Evolutionary conservation across 106 monocot genomes (phyloP).

Genomic region (Agapanthus africanus): DNA sequence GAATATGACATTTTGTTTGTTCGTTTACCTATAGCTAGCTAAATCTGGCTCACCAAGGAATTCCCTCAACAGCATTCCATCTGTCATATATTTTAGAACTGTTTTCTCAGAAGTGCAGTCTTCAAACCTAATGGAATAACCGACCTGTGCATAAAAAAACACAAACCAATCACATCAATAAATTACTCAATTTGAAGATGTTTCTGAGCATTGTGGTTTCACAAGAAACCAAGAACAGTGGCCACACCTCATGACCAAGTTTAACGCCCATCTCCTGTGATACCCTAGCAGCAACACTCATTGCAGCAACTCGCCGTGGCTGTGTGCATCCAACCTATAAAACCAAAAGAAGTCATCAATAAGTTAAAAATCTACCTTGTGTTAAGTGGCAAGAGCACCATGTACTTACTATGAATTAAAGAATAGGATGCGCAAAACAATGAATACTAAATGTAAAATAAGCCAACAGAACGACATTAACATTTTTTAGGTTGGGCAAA

Average conservation of each 20-base stretch:
- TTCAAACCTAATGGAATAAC: slow-evolving; percentile 96
- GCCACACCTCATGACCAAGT: slow-evolving; percentile 76
- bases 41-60: slow-evolving; percentile 97
- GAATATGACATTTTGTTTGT: not conserved
- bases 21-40: slow-evolving; percentile 66
- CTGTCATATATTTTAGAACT: slow-evolving; percentile 88
- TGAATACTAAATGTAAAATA: not conserved
- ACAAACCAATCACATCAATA: not conserved
- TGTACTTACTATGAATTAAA: not conserved
- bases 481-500: not conserved
- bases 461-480: not conserved
- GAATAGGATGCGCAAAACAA: not conserved
- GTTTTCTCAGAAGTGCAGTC: slow-evolving; percentile 97
- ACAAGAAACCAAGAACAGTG: not conserved
- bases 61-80: slow-evolving; percentile 91
- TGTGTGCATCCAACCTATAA: slow-evolving; percentile 83
- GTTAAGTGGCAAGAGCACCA: not conserved
- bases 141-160: slow-evolving; percentile 51
- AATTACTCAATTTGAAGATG: not conserved
- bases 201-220: not conserved
- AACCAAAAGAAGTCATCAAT: not conserved
- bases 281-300: slow-evolving; percentile 89
- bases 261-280: slow-evolving; percentile 93
- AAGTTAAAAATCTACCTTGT: not conserved
- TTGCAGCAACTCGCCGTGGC: slow-evolving; percentile 87